Base-by-base conservation (phyloP, 148 eudicot species). In the Rhododendron vialii region DNA sequence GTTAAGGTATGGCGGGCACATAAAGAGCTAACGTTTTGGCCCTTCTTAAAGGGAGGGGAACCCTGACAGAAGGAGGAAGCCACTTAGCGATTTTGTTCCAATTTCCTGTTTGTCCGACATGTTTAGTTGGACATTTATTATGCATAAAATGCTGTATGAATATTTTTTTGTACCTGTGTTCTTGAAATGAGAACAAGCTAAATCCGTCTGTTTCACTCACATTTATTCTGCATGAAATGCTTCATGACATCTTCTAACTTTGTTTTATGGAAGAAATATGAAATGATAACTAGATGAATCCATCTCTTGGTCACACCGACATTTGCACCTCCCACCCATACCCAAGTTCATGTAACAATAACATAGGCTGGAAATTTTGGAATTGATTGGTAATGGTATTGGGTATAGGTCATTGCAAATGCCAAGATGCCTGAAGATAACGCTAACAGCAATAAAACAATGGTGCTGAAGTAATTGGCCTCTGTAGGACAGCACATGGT, bases 401-500 rank as follows among this genome's bases (percentile, higher is more conserved):
- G 55, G 36, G 63, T 53, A 87, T 81, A 96, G 99, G 98, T 97
- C 80, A 97, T 97, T 98, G 99, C 99, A 76, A 97, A 97, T 89
- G 98, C 98, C 17, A 98, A 97, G 82, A 93, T 98, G 20, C 99
- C 99, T 20, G 95, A 94, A 75, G 98, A 92, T 91, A n/a, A 90
- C 92, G 59, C 83, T 93, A 81, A 82, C 98, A 36, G 99, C 99
- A 77, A 90, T n/a, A 98, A 83, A 92, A 94, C 71, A 95, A 96
- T 90, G 99, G 99, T 77, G 99, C 99, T 81, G 91, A 96, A 92
- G 99, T 98, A 51, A 96, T 95, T 88, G 99, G 99, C 55, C 95
- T 96, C 79, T 95, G 98, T 79, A 91, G 99, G 89, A 96, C 98
- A 96, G 85, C 99, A 96, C 91, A 96, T 96, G 99, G 99, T 94